phyloP scores from a whole-genome alignment of 768 basidiomycete genomes.

The Suillus subluteus region DNA sequence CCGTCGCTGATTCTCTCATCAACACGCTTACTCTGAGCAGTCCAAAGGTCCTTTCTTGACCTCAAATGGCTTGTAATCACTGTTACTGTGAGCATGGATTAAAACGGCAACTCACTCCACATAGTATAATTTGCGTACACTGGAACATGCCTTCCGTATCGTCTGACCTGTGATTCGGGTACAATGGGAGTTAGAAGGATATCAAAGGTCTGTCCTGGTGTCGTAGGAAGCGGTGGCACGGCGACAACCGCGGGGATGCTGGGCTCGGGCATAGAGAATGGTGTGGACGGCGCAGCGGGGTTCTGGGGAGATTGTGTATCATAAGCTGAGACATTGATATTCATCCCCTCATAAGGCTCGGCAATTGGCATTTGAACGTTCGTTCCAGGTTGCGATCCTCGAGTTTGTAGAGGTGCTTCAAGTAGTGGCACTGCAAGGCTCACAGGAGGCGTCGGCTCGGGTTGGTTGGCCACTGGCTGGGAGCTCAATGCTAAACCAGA shows the following conservation, averaged over 20 bases:
- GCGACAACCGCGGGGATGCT: not conserved
- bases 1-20: not conserved
- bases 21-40: not conserved
- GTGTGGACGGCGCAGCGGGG: too few relatives aligned
- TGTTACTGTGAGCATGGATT: not conserved
- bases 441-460: not conserved
- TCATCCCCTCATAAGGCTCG: not conserved
- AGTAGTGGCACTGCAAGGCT: not conserved
- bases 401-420: constrained; percentile 14
- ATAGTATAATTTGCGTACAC: not conserved
- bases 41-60: constrained; percentile 3
- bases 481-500: not conserved
- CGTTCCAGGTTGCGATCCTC: constrained; percentile 11
- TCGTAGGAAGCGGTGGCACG: not conserved
- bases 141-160: not conserved
- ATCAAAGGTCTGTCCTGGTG: not conserved
- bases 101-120: not conserved
- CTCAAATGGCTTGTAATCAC: not conserved
- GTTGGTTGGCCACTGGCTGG: not conserved
- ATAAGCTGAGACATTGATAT: not conserved
- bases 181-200: not conserved
- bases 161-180: not conserved
- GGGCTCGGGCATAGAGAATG: constrained; percentile 2
- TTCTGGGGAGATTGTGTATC: not conserved
- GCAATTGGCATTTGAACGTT: not conserved